Conservation (phyloP, 208 protist genomes). For the Strigomonas oncopelti region DNA sequence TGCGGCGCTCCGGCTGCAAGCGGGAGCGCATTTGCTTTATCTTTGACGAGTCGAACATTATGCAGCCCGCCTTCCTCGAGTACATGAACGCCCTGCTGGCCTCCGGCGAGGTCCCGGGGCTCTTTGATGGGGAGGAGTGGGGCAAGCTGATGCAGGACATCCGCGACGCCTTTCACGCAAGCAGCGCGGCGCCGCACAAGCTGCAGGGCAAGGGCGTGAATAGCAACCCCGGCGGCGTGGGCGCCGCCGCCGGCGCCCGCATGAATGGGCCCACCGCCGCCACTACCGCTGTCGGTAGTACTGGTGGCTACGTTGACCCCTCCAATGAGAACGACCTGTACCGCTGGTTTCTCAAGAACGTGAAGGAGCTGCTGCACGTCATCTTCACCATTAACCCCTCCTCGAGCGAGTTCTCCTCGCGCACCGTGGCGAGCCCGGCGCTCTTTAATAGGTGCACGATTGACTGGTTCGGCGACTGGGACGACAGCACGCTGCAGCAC, state of each 20-base stretch:
- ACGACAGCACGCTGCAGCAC: constrained; percentile 89
- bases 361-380: constrained; percentile 98
- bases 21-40: constrained; percentile 99
- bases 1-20: constrained; percentile 94
- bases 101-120: constrained; percentile 96
- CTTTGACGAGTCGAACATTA: constrained; percentile 99
- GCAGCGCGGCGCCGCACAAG: constrained; percentile 15
- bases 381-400: constrained; percentile 99
- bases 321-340: constrained; percentile 94
- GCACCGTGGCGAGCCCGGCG: constrained; percentile 96
- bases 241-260: background rate
- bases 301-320: constrained; percentile 53
- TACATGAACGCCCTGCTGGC: constrained; percentile 99
- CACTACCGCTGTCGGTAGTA: background rate
- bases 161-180: constrained; percentile 43
- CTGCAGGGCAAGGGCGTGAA: background rate
- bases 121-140: constrained; percentile 99
- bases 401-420: constrained; percentile 92
- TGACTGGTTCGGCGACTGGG: constrained; percentile 99
- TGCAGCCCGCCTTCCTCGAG: constrained; percentile 98
- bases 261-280: background rate
- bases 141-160: constrained; percentile 91
- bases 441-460: constrained; percentile 99
- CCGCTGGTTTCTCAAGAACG: constrained; percentile 94
- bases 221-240: background rate